Conservation (phyloP, 352 stramenopile genomes). For the Blastocystis sp. region DNA sequence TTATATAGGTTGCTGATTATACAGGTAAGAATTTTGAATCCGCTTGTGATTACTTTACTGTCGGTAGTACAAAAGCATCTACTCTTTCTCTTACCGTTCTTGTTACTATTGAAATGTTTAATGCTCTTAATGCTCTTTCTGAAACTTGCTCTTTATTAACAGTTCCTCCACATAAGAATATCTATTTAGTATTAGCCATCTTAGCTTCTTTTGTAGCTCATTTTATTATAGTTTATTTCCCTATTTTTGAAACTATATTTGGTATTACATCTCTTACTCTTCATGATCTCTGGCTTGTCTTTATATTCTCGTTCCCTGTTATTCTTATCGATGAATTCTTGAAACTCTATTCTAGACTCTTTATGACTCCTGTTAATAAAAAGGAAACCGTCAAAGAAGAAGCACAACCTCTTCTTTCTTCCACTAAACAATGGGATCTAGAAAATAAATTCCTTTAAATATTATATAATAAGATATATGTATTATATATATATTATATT, state of each 20-base stretch:
- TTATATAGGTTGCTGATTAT: background rate
- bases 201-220: constrained; percentile 45
- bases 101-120: constrained; percentile 82
- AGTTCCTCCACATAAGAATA: constrained; percentile 73
- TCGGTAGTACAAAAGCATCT: constrained; percentile 68
- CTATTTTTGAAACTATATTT: constrained; percentile 71
- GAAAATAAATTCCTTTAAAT: too few relatives aligned
- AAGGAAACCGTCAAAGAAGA: too few relatives aligned
- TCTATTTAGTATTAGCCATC: constrained; percentile 74
- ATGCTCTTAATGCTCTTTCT: constrained; percentile 68
- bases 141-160: constrained; percentile 49
- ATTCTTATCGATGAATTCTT: constrained; percentile 68
- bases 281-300: constrained; percentile 70
- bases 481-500: too few relatives aligned
- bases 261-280: constrained; percentile 66
- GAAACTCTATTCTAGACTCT: too few relatives aligned
- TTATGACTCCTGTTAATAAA: too few relatives aligned
- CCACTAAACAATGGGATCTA: too few relatives aligned
- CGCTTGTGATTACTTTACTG: constrained; percentile 63
- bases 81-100: constrained; percentile 75
- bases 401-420: too few relatives aligned
- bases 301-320: constrained; percentile 69
- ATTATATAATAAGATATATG: too few relatives aligned
- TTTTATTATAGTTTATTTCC: constrained; percentile 77
- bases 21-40: background rate